Conservation (phyloP, 2,329 filamentous ascomycete species). For the Scedosporium boydii region DNA sequence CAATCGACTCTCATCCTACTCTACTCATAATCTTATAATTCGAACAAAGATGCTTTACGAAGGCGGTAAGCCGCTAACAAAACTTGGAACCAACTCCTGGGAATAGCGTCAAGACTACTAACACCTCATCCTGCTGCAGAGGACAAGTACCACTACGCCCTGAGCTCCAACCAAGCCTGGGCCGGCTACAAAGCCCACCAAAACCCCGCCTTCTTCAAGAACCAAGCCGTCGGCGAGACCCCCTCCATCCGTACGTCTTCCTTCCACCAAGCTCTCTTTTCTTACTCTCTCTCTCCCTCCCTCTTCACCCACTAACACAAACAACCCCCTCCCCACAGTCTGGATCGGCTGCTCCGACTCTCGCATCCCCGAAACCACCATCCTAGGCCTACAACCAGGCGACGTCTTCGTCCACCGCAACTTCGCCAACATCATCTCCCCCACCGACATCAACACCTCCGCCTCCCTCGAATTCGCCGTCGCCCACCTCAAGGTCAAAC, state of each 20-base stretch:
- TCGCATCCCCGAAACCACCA: conserved; percentile 72
- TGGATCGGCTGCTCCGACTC: conserved; percentile 87
- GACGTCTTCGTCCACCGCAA: conserved; percentile 87
- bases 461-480: conserved; percentile 77
- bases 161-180: conserved; percentile 64
- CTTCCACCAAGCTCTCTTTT: neutral
- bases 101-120: neutral
- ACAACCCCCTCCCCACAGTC: conserved; percentile 29
- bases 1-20: neutral
- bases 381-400: conserved; percentile 69
- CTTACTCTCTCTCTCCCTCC: neutral
- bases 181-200: conserved; percentile 53
- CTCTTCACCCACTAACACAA: neutral
- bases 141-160: conserved; percentile 52
- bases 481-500: conserved; percentile 57
- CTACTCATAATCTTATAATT: neutral
- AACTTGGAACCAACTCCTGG: neutral
- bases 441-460: conserved; percentile 64
- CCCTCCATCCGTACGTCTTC: conserved; percentile 47
- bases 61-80: conserved; percentile 1
- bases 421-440: conserved; percentile 74
- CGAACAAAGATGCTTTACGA: conserved; percentile 1
- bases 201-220: conserved; percentile 63
- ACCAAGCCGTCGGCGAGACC: conserved; percentile 56
- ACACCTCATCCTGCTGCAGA: conserved; percentile 18